Percentiles rank a stretch among this genome's conserved stretches.
Evolutionary conservation across 179 eudicot genomes (phyloP).

Genomic region (Nepenthes alata): DNA sequence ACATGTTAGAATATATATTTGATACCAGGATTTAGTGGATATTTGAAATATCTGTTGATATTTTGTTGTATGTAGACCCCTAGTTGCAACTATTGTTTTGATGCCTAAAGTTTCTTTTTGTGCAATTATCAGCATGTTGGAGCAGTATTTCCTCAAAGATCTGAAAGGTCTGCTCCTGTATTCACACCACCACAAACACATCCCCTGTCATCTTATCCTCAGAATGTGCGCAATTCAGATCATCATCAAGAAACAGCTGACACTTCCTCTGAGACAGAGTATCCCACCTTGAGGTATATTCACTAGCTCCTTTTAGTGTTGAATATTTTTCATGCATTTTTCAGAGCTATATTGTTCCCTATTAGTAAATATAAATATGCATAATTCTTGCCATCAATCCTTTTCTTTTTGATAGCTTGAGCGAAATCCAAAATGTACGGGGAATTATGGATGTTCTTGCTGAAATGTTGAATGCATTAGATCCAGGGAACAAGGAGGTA

Average conservation of each 20-base stretch:
- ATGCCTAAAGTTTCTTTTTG: not conserved
- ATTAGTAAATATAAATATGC: too few relatives aligned
- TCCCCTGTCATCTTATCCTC: slow-evolving; percentile 64
- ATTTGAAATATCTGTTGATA: too few relatives aligned
- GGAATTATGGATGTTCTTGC: slow-evolving; percentile 96
- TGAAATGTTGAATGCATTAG: slow-evolving; percentile 88
- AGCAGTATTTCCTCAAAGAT: slow-evolving; percentile 84
- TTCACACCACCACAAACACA: slow-evolving; percentile 93
- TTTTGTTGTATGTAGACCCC: too few relatives aligned
- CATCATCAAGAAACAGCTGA: slow-evolving; percentile 38
- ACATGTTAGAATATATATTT: too few relatives aligned
- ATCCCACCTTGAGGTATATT: slow-evolving; percentile 69
- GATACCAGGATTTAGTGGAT: too few relatives aligned
- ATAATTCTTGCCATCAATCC: not conserved
- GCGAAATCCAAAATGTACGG: slow-evolving; percentile 93
- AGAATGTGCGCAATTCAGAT: slow-evolving; percentile 47
- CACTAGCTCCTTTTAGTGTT: not conserved
- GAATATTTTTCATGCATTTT: not conserved
- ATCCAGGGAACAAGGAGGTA: slow-evolving; percentile 94
- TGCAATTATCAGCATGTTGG: slow-evolving; percentile 63
- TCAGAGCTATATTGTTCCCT: not conserved
- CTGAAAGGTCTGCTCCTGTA: slow-evolving; percentile 75
- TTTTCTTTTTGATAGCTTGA: slow-evolving; percentile 34
- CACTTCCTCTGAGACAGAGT: slow-evolving; percentile 69
- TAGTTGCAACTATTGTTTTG: not conserved